These are phyloP conservation scores for Rhizomucor miehei DNA, from an alignment of 371 early-diverging fungal species.

Conservation along the genomic window DNA sequence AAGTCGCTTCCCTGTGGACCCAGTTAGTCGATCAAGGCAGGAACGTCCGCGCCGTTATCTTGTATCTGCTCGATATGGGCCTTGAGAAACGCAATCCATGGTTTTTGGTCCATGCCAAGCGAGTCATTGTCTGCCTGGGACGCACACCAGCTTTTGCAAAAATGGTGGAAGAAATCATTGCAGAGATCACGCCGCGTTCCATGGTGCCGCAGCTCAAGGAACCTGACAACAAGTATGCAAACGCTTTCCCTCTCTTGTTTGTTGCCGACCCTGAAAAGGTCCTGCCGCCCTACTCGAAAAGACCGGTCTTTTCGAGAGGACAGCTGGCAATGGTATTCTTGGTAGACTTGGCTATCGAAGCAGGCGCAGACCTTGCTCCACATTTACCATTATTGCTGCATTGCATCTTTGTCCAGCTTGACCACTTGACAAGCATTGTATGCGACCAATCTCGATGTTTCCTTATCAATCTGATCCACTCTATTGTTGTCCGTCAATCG, in stretches of 20 bases:
- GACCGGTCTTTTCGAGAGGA: conserved; percentile 75
- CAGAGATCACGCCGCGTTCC: conserved; percentile 72
- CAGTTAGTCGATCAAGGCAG: conserved; percentile 68
- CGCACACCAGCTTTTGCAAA: conserved; percentile 60
- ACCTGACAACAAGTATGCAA: conserved; percentile 37
- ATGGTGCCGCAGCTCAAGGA: conserved; percentile 69
- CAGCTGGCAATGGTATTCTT: conserved; percentile 77
- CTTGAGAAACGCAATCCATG: conserved; percentile 76
- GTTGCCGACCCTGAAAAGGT: conserved; percentile 70
- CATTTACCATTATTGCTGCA: conserved; percentile 78
- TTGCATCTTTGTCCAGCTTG: conserved; percentile 77
- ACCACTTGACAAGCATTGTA: conserved; percentile 72
- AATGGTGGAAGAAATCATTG: conserved; percentile 64
- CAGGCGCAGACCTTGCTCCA: conserved; percentile 63
- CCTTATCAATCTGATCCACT: conserved; percentile 77
- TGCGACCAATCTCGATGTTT: conserved; percentile 82
- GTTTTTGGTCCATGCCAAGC: conserved; percentile 77
- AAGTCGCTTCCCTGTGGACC: conserved; percentile 81
- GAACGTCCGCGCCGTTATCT: conserved; percentile 69
- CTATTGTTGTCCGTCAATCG: conserved; percentile 61
- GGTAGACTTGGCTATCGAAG: conserved; percentile 79
- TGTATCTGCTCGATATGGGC: conserved; percentile 72
- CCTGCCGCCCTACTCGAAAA: conserved; percentile 60
- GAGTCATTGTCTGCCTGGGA: conserved; percentile 77
- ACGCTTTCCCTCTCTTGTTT: conserved; percentile 46